Conservation (phyloP, 2,329 filamentous ascomycete genomes). For the Fusarium sp. region DNA sequence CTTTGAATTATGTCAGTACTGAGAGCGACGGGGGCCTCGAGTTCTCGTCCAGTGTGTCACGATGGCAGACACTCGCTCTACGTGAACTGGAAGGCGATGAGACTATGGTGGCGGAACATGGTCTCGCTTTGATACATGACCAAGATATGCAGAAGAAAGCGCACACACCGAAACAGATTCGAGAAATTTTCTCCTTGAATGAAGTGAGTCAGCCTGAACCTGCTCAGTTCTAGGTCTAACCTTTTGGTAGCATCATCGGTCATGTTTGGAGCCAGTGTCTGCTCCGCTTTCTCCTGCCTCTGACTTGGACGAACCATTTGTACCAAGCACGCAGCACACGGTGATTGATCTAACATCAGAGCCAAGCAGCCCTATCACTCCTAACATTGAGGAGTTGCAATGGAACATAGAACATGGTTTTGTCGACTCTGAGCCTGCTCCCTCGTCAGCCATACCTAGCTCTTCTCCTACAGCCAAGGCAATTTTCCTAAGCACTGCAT, state of each 20-base stretch:
- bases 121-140: not conserved
- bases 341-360: slow-evolving; percentile 51
- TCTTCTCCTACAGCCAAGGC: slow-evolving; percentile 22
- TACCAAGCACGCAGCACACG: slow-evolving; percentile 37
- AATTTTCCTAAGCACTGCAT: not conserved
- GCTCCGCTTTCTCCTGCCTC: slow-evolving; percentile 50
- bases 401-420: slow-evolving; percentile 10
- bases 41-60: slow-evolving; percentile 42
- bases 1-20: slow-evolving; percentile 41
- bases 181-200: slow-evolving; percentile 16
- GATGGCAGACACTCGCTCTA: slow-evolving; percentile 44
- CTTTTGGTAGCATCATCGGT: not conserved
- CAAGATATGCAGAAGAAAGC: not conserved
- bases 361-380: slow-evolving; percentile 46
- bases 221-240: slow-evolving; percentile 1
- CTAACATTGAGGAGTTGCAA: slow-evolving; percentile 14
- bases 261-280: slow-evolving; percentile 40
- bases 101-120: slow-evolving; percentile 7
- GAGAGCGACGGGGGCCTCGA: slow-evolving; percentile 49
- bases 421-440: slow-evolving; percentile 42
- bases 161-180: not conserved
- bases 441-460: slow-evolving; percentile 23
- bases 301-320: slow-evolving; percentile 30
- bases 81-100: slow-evolving; percentile 48
- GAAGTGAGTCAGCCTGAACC: slow-evolving; percentile 7